These are phyloP conservation scores for Monilinia laxa DNA, from an alignment of 2,329 filamentous ascomycete genomes.

Conservation along the genomic window DNA sequence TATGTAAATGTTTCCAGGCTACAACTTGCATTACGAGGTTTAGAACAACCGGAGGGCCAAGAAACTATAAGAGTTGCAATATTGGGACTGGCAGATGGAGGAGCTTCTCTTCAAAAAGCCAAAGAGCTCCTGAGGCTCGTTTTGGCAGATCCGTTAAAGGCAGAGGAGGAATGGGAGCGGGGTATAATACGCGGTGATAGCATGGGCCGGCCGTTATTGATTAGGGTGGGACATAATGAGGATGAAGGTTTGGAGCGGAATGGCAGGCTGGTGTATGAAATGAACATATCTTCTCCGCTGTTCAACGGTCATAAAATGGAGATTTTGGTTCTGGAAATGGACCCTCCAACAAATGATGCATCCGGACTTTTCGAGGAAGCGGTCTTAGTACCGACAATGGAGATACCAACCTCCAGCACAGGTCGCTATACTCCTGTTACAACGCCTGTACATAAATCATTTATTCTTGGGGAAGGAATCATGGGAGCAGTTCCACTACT, in stretches of 20 bases:
- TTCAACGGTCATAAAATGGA: constrained; percentile 64
- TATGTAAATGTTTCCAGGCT: constrained; percentile 68
- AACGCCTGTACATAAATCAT: constrained; percentile 79
- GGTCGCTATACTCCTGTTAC: constrained; percentile 66
- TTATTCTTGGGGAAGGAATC: constrained; percentile 73
- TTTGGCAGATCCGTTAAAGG: constrained; percentile 66
- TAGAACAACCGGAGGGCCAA: constrained; percentile 55
- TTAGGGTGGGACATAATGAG: constrained; percentile 52
- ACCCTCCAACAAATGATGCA: constrained; percentile 49
- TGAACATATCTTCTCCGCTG: constrained; percentile 62
- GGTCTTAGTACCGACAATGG: constrained; percentile 72
- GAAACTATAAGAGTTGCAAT: constrained; percentile 61
- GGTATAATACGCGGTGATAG: constrained; percentile 49
- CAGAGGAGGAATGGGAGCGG: constrained; percentile 65
- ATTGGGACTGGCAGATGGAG: constrained; percentile 47
- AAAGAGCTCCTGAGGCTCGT: constrained; percentile 67
- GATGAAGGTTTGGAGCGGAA: constrained; percentile 36
- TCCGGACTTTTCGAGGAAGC: constrained; percentile 57
- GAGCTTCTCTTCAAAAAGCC: constrained; percentile 48
- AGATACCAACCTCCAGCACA: constrained; percentile 63
- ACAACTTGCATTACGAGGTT: constrained; percentile 67
- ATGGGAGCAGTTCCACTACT: constrained; percentile 60
- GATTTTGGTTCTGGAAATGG: constrained; percentile 56
- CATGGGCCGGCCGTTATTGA: constrained; percentile 57
- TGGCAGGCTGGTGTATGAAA: constrained; percentile 54